Evolutionary conservation across 2,329 filamentous ascomycete species (phyloP).

Genomic region (Botrytis squamosa): DNA sequence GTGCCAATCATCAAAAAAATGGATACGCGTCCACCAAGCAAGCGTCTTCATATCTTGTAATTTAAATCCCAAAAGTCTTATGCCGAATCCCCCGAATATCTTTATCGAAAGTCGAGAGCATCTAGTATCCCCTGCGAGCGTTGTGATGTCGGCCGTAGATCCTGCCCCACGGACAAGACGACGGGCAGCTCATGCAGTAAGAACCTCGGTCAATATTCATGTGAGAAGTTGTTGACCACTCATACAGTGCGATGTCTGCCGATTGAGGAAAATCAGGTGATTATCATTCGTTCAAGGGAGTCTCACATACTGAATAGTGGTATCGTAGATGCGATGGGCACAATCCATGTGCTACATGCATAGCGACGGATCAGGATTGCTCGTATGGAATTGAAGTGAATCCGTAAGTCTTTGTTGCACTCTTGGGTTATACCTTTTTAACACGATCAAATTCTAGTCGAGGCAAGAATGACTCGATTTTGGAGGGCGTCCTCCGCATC

Average conservation of each 20-base stretch:
- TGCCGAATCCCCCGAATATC: not conserved
- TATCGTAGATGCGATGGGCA: slow-evolving; percentile 48
- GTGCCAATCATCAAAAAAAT: not conserved
- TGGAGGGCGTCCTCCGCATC: slow-evolving; percentile 49
- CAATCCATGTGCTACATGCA: slow-evolving; percentile 42
- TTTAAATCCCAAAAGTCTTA: not conserved
- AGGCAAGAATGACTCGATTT: slow-evolving; percentile 51
- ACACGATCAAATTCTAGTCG: slow-evolving; percentile 37
- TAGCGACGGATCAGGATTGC: slow-evolving; percentile 33
- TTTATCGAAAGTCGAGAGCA: not conserved
- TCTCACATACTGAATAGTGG: not conserved
- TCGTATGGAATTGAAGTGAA: slow-evolving; percentile 37
- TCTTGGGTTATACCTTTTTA: not conserved
- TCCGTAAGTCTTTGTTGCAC: slow-evolving; percentile 27
- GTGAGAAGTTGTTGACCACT: slow-evolving; percentile 8
- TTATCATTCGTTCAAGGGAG: slow-evolving; percentile 17
- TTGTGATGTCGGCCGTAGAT: slow-evolving; percentile 16
- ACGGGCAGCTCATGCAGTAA: slow-evolving; percentile 37
- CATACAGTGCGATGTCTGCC: slow-evolving; percentile 49
- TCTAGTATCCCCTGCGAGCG: not conserved
- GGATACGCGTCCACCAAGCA: not conserved
- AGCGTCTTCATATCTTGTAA: not conserved
- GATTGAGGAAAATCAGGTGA: slow-evolving; percentile 49
- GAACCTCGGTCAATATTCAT: not conserved
- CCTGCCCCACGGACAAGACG: slow-evolving; percentile 9